Conservation (phyloP, 1,284 basidiomycete species). For the Sanghuangporus weigelae region DNA sequence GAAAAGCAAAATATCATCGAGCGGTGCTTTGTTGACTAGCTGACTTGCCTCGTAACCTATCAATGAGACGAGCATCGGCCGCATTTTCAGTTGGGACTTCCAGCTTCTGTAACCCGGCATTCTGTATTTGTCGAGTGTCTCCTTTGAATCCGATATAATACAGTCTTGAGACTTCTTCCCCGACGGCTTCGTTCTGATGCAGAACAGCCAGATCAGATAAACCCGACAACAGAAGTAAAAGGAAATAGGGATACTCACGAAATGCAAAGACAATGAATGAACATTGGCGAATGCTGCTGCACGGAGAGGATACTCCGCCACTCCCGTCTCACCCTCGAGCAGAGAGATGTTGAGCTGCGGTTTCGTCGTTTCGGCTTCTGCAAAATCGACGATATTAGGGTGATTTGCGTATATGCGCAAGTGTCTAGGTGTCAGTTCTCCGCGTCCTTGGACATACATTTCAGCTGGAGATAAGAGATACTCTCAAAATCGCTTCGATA, state of each 20-base stretch:
- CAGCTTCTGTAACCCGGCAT: slow-evolving; percentile 55
- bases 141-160: slow-evolving; percentile 83
- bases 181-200: slow-evolving; percentile 56
- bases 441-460: neutral
- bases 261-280: slow-evolving; percentile 68
- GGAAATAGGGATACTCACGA: slow-evolving; percentile 47
- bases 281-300: slow-evolving; percentile 72
- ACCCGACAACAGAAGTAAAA: neutral
- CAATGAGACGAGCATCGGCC: slow-evolving; percentile 59
- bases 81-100: slow-evolving; percentile 68
- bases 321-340: slow-evolving; percentile 58
- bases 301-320: slow-evolving; percentile 72
- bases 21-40: slow-evolving; percentile 53
- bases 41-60: slow-evolving; percentile 52
- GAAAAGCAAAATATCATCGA: slow-evolving; percentile 26
- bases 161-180: slow-evolving; percentile 55
- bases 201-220: neutral
- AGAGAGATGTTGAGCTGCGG: slow-evolving; percentile 69
- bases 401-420: slow-evolving; percentile 67
- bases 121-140: slow-evolving; percentile 51
- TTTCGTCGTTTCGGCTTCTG: slow-evolving; percentile 57
- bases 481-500: neutral
- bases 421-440: slow-evolving; percentile 60
- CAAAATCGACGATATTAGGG: slow-evolving; percentile 70
- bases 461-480: neutral